Percentiles rank a stretch among this genome's conserved stretches.
Evolutionary conservation across 306 rosid genomes (phyloP).

Genomic region (Arachis hypogaea): DNA sequence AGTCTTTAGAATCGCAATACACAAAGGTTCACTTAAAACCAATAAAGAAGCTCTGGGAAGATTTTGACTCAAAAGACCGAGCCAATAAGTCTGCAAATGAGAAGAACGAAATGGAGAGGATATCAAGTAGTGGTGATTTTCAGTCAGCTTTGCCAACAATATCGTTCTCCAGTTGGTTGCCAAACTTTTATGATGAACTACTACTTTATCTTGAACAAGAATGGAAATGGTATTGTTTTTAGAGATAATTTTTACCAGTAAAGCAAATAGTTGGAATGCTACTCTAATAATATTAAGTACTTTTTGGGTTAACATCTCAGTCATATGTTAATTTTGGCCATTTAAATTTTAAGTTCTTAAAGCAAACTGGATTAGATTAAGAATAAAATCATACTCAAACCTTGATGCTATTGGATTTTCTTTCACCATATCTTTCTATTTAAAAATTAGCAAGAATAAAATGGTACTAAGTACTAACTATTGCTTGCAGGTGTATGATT

Average conservation of each 20-base stretch:
- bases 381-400: neutral
- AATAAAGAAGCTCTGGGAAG: constrained; percentile 89
- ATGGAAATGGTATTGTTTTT: constrained; percentile 85
- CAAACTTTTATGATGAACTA: constrained; percentile 89
- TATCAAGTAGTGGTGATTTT: constrained; percentile 51
- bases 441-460: constrained; percentile 25
- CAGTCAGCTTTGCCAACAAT: constrained; percentile 56
- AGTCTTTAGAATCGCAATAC: constrained; percentile 88
- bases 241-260: constrained; percentile 24
- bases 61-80: constrained; percentile 70
- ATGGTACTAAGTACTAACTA: constrained; percentile 23
- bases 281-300: neutral
- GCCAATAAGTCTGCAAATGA: constrained; percentile 61
- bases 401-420: constrained; percentile 25
- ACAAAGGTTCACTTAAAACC: constrained; percentile 94
- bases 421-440: constrained; percentile 23
- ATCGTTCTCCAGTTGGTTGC: constrained; percentile 84
- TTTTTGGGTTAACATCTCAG: neutral
- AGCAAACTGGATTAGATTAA: constrained; percentile 19
- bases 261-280: constrained; percentile 23
- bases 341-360: constrained; percentile 26
- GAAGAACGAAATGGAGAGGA: constrained; percentile 66
- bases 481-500: constrained; percentile 76
- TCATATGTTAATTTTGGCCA: neutral
- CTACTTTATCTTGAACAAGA: constrained; percentile 98